Conservation (phyloP, 202 grass and related monocot genomes). For the Digitaria exilis region DNA sequence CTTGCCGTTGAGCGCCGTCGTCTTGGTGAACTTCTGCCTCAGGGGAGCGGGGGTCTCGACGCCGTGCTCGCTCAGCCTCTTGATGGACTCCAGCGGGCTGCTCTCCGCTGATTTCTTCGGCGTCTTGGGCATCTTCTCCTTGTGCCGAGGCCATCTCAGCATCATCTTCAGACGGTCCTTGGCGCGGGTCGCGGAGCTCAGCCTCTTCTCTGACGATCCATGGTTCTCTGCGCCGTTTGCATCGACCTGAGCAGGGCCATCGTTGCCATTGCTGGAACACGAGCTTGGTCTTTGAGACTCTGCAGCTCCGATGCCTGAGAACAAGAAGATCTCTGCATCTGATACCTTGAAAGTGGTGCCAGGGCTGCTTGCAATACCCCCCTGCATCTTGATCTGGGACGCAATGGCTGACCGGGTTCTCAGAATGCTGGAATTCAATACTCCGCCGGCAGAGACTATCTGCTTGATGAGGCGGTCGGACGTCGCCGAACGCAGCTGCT, state of each 20-base stretch:
- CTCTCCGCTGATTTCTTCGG: constrained; percentile 50
- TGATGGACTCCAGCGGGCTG: constrained; percentile 64
- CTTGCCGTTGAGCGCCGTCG: constrained; percentile 66
- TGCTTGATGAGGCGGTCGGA: constrained; percentile 81
- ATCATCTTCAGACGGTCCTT: constrained; percentile 83
- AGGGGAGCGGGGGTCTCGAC: constrained; percentile 69
- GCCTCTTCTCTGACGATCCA: constrained; percentile 56
- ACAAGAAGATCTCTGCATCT: constrained; percentile 87
- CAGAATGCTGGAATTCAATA: constrained; percentile 63
- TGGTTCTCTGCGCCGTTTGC: constrained; percentile 43
- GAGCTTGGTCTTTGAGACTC: constrained; percentile 63
- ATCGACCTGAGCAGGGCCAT: constrained; percentile 33
- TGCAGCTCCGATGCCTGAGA: constrained; percentile 50
- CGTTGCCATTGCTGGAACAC: constrained; percentile 73
- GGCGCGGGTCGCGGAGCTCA: constrained; percentile 62
- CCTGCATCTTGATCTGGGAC: constrained; percentile 79
- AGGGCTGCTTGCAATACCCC: constrained; percentile 59
- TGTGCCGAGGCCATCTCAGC: constrained; percentile 74
- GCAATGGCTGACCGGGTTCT: constrained; percentile 57
- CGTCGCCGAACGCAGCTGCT: constrained; percentile 66
- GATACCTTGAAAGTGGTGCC: constrained; percentile 84
- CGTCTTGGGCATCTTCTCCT: constrained; percentile 61
- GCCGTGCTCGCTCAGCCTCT: constrained; percentile 46
- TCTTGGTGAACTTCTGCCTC: constrained; percentile 67
- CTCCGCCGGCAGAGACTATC: constrained; percentile 76